These are phyloP conservation scores for Trichophyton mentagrophytes DNA, from an alignment of 2,329 filamentous ascomycete species.

Conservation along the genomic window DNA sequence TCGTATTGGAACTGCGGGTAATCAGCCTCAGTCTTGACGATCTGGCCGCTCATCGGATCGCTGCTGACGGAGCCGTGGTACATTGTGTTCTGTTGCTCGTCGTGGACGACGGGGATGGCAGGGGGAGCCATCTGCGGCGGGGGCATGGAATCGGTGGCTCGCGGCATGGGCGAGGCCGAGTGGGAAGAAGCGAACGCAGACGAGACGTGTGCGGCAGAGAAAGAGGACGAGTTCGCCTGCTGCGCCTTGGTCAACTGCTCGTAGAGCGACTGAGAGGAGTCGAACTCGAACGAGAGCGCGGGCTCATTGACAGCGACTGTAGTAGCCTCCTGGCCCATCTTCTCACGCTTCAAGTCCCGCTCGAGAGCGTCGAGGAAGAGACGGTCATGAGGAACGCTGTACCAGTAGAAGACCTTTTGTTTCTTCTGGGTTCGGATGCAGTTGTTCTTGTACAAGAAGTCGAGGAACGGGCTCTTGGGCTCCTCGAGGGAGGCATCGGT, in stretches of 20 bases:
- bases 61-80: slow-evolving; percentile 59
- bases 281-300: slow-evolving; percentile 95
- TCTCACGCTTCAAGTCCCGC: slow-evolving; percentile 94
- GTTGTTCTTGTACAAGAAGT: slow-evolving; percentile 99
- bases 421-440: slow-evolving; percentile 99
- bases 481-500: slow-evolving; percentile 97
- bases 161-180: slow-evolving; percentile 76
- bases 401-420: slow-evolving; percentile 99
- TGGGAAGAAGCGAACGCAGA: slow-evolving; percentile 64
- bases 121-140: slow-evolving; percentile 70
- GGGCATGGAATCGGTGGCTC: slow-evolving; percentile 81
- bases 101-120: slow-evolving; percentile 44
- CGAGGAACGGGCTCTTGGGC: slow-evolving; percentile 94
- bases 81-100: slow-evolving; percentile 53
- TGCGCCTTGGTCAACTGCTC: slow-evolving; percentile 99
- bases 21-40: slow-evolving; percentile 80
- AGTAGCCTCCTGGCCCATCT: slow-evolving; percentile 97
- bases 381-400: slow-evolving; percentile 94
- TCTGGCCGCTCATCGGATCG: slow-evolving; percentile 55
- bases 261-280: slow-evolving; percentile 96
- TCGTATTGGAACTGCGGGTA: slow-evolving; percentile 76
- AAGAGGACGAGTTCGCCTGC: slow-evolving; percentile 95
- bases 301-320: slow-evolving; percentile 95
- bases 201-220: slow-evolving; percentile 59
- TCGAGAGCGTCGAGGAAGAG: slow-evolving; percentile 95